Percentiles rank a stretch among this genome's conserved stretches.
phyloP scores from a whole-genome alignment of 495 filamentous ascomycete species.

The Penicillium antarcticum region DNA sequence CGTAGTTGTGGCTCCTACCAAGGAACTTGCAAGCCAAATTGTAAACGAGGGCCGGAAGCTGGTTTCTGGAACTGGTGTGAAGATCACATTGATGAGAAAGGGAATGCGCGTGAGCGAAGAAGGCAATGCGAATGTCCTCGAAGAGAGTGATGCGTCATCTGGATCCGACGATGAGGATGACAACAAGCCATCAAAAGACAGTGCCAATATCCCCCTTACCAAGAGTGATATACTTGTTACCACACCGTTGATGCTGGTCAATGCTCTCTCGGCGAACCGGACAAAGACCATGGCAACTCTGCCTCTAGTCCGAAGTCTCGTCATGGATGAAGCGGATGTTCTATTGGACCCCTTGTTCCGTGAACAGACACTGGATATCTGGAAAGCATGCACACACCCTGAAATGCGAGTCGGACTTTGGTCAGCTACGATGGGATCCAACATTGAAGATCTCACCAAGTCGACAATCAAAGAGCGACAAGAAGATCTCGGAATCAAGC shows the following conservation, averaged over 20 bases:
- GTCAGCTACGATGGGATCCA: constrained; percentile 96
- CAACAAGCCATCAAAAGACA: constrained; percentile 30
- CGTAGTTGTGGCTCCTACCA: constrained; percentile 85
- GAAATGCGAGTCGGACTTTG: constrained; percentile 73
- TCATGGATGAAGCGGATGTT: constrained; percentile 94
- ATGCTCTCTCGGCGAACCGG: constrained; percentile 59
- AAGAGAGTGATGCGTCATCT: constrained; percentile 39
- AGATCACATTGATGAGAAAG: constrained; percentile 79
- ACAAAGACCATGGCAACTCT: constrained; percentile 45
- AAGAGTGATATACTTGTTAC: constrained; percentile 86
- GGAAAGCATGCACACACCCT: constrained; percentile 68
- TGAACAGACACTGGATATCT: constrained; percentile 84
- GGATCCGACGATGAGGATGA: constrained; percentile 39
- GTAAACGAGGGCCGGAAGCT: constrained; percentile 88
- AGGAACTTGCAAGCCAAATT: constrained; percentile 88
- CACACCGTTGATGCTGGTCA: constrained; percentile 75
- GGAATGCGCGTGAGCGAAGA: constrained; percentile 60
- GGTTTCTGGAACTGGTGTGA: constrained; percentile 70
- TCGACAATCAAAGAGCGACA: constrained; percentile 56
- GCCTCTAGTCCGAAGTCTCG: constrained; percentile 63
- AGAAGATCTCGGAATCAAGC: constrained; percentile 15
- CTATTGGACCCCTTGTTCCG: constrained; percentile 88
- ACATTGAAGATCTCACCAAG: constrained; percentile 73
- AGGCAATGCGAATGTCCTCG: constrained; percentile 30
- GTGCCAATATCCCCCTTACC: constrained; percentile 43